phyloP scores from a whole-genome alignment of 2,329 filamentous ascomycete species.

The Aspergillus sp. region DNA sequence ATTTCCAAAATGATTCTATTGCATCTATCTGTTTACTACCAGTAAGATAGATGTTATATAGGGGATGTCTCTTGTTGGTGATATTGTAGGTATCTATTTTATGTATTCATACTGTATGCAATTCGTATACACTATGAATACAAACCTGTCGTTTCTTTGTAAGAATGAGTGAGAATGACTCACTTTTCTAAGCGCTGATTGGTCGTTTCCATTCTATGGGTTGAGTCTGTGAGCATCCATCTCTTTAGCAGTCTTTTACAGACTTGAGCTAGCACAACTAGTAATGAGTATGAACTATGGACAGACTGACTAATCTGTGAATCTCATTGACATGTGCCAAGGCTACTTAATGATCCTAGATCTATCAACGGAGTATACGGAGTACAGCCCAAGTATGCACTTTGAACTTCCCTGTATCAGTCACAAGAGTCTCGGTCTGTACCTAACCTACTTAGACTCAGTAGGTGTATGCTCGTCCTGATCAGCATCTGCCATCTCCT shows the following conservation, averaged over 20 bases:
- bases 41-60: neutral
- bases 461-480: no score
- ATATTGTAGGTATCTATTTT: neutral
- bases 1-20: no score
- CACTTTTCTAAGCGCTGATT: neutral
- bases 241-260: neutral
- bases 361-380: no score
- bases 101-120: conserved; percentile 4
- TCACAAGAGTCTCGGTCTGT: no score
- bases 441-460: no score
- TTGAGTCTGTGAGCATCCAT: neutral
- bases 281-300: no score
- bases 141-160: neutral
- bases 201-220: neutral
- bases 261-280: neutral
- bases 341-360: no score
- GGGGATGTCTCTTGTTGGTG: neutral
- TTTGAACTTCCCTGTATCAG: no score
- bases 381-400: no score
- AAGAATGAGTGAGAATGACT: conserved; percentile 13
- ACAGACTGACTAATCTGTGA: no score
- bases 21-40: neutral
- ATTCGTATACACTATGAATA: conserved; percentile 3
- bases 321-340: no score
- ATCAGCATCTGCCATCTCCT: no score